These are phyloP conservation scores for Candolleomyces efflorescens DNA, from an alignment of 768 basidiomycete species.

Conservation along the genomic window DNA sequence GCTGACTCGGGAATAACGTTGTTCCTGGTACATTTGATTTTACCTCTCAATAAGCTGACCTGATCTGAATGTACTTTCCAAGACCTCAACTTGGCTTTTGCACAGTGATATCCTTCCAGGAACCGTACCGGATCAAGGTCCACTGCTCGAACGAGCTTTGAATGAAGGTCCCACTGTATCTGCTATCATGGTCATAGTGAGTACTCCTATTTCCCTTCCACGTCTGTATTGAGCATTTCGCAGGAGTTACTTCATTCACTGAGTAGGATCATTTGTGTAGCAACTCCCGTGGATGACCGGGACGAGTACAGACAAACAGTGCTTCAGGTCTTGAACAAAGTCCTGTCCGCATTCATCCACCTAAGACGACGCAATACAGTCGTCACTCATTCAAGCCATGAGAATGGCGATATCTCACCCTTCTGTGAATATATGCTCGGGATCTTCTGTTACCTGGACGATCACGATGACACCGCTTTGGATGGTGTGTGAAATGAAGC, in stretches of 20 bases:
- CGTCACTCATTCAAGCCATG: neutral
- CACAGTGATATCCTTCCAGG: neutral
- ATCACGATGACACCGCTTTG: neutral
- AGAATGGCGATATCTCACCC: neutral
- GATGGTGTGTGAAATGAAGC: neutral
- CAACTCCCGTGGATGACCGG: neutral
- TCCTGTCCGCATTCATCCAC: neutral
- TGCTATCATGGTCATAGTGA: neutral
- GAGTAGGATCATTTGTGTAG: neutral
- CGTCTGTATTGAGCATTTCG: neutral
- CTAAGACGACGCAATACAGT: neutral
- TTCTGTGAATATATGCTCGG: conserved; percentile 1
- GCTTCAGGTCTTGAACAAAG: neutral
- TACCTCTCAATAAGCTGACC: neutral
- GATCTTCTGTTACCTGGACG: neutral
- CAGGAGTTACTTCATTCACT: neutral
- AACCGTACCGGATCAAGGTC: neutral
- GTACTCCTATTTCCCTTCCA: neutral
- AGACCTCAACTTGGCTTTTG: conserved; percentile 45
- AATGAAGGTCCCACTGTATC: neutral
- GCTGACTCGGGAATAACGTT: conserved; percentile 47
- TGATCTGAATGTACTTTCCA: neutral
- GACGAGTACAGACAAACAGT: neutral
- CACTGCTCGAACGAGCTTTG: neutral
- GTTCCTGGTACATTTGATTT: conserved; percentile 37